Percentiles rank a stretch among this genome's conserved stretches.
Conservation (phyloP, 192 early-diverging fungal genomes). For the Radiomyces spectabilis region DNA sequence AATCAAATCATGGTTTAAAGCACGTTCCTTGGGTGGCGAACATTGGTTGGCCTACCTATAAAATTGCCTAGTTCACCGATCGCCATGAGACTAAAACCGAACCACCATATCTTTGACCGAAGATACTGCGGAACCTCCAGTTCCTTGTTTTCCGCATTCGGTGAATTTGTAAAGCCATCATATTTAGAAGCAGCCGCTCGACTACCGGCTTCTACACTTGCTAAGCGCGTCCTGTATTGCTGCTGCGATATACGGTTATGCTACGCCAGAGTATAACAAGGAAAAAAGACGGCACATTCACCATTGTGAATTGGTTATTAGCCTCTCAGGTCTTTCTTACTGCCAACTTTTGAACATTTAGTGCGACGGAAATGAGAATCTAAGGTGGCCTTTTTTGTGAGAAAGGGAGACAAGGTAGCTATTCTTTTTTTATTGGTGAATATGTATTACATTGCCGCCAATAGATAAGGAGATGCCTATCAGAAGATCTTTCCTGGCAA, state of each 20-base stretch:
- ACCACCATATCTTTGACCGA: constrained; percentile 51
- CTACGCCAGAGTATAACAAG: neutral
- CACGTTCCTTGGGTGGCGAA: no score
- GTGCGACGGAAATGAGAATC: constrained; percentile 56
- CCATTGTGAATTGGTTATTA: neutral
- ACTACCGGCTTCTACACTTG: neutral
- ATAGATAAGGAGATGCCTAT: constrained; percentile 55
- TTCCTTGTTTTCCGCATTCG: neutral
- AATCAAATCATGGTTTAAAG: no score
- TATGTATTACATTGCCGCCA: constrained; percentile 46
- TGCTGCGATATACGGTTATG: constrained; percentile 7
- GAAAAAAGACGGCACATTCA: neutral
- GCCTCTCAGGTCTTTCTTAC: constrained; percentile 2
- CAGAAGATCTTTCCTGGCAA: constrained; percentile 25
- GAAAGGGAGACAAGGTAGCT: neutral
- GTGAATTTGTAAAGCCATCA: no score
- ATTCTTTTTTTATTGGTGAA: neutral
- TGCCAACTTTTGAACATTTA: constrained; percentile 64
- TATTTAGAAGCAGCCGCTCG: no score
- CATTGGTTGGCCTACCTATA: constrained; percentile 15
- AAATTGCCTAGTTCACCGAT: constrained; percentile 42
- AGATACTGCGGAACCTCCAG: constrained; percentile 20
- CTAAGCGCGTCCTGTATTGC: no score
- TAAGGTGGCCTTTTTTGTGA: constrained; percentile 2
- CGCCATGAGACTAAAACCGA: constrained; percentile 56